Evolutionary conservation across 2,329 filamentous ascomycete genomes (phyloP).

Genomic region (Kalaharituber pfeilii): DNA sequence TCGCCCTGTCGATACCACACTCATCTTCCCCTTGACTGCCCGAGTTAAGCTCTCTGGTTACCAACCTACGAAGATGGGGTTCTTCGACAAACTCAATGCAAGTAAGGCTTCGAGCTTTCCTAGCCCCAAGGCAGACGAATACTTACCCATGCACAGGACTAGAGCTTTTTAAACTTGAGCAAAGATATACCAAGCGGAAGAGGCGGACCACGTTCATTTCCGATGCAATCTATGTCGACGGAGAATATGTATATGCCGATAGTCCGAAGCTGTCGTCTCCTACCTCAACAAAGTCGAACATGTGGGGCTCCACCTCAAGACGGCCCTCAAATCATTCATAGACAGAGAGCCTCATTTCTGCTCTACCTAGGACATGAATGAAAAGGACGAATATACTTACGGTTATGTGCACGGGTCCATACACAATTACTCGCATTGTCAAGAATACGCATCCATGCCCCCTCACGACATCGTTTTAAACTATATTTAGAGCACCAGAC

Average conservation of each 20-base stretch:
- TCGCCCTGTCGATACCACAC: not conserved
- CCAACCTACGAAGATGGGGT: slow-evolving; percentile 29
- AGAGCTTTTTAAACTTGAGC: slow-evolving; percentile 86
- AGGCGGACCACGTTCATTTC: slow-evolving; percentile 79
- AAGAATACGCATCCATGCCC: too few species aligned
- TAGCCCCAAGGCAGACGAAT: not conserved
- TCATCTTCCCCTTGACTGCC: too few species aligned
- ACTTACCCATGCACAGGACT: slow-evolving; percentile 36
- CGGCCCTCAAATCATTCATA: not conserved
- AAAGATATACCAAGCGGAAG: slow-evolving; percentile 82
- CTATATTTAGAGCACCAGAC: too few species aligned
- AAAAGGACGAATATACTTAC: too few species aligned
- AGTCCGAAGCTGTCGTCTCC: not conserved
- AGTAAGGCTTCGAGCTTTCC: slow-evolving; percentile 31
- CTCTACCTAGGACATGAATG: too few species aligned
- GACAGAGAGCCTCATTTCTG: too few species aligned
- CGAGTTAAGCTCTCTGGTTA: not conserved
- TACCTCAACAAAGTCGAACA: not conserved
- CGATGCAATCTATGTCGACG: slow-evolving; percentile 82
- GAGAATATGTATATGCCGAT: slow-evolving; percentile 47
- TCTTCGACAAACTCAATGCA: slow-evolving; percentile 35
- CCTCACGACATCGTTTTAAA: too few species aligned
- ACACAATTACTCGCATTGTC: too few species aligned
- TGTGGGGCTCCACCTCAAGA: not conserved
- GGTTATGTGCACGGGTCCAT: too few species aligned